Base-by-base conservation (phyloP, 305 asterid genomes). In the Solanum hybrid region DNA sequence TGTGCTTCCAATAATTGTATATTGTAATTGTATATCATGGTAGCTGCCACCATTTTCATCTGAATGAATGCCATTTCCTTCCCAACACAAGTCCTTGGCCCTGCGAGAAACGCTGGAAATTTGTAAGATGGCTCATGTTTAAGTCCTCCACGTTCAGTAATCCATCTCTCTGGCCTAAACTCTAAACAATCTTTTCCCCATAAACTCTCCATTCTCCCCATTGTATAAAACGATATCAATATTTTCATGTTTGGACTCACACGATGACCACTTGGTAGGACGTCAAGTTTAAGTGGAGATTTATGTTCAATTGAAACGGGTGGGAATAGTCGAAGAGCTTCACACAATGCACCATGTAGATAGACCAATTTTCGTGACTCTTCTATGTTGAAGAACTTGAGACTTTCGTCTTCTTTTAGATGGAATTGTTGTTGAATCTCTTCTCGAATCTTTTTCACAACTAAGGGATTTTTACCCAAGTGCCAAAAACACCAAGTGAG, bases 401-500 rank as follows among this genome's bases (percentile, higher is more conserved):
- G 87, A 5, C 10, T 66, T 31, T 89, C 66, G 3, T 13, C 79
- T 13, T 42, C 78, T 36, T 88, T 84, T 7, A 40, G 40, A 3
- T 78, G 60, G 5, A 89, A 64, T 79, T 80, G 72, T 17, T n/a
- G 31, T 15, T 12, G 60, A 17, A 90, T 85, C 85, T 90, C 92
- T 26, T 92, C 29, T 6, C 88, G 75, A 66, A 89, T 90, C 32
- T 31, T 87, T 29, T 12, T 79, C 82, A 78, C 92, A 0, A 76
- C 91, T 2, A 3, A 36, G 15, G 92, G 90, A 15, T 89, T 84
- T 78, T 78, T 29, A 9, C 89, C 81, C 1, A 90, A 78, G 24
- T 87, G 90, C 88, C 87, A 89, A 86, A 92, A 92, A 27, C 88
- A 51, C 90, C 93, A 90, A 24, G 91, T 89, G 12, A 92, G 91